Evolutionary conservation across 2,329 filamentous ascomycete species (phyloP), one percentile per base, ranked within the genome.

Genomic region (Xylariaceae sp.): DNA sequence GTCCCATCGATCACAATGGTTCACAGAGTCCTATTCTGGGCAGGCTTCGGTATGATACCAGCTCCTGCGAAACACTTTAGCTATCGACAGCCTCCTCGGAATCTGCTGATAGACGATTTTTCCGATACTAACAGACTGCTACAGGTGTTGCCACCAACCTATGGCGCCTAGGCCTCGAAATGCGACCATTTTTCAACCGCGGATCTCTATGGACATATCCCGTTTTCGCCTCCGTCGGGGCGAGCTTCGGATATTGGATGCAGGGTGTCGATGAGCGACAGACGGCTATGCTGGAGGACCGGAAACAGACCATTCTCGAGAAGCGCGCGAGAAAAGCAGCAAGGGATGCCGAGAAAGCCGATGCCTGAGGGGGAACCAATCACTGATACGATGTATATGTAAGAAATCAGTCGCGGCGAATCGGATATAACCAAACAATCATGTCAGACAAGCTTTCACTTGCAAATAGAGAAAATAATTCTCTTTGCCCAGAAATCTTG

Each of bases 141-240:
- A 32, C 15, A 98, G 93, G 93, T 75, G 71, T 96, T 59, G 89
- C 87, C 63, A 85, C 90, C 62, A 87, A 91, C 58, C 79, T 93
- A 68, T 96, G 90, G 88, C 93, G 97, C 70, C 84, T 98, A 65
- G 93, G 91, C 62, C 93, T 98, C 65, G 89, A 98, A 74, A 95
- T 95, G 89, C 89, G 90, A 49, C 93, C 91, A 39, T 84, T 96
- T 67, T 88, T 97, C 78, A 83, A 85, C 70, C 81, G 77, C 61
- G 76, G 85, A 63, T 86, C 85, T 41, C 80, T 95, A 60, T 94
- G 89, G 86, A 89, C 82, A 38, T 98, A 95, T 73, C 93, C 93
- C 41, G 70, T 91, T 56, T 98, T 93, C 69, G 90, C 83, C 44
- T 79, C 79, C 55, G 80, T 89, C 50, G 90, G 90, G 56, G 90